phyloP scores from a whole-genome alignment of 2,329 filamentous ascomycete genomes.

The Xylariaceae sp. region DNA sequence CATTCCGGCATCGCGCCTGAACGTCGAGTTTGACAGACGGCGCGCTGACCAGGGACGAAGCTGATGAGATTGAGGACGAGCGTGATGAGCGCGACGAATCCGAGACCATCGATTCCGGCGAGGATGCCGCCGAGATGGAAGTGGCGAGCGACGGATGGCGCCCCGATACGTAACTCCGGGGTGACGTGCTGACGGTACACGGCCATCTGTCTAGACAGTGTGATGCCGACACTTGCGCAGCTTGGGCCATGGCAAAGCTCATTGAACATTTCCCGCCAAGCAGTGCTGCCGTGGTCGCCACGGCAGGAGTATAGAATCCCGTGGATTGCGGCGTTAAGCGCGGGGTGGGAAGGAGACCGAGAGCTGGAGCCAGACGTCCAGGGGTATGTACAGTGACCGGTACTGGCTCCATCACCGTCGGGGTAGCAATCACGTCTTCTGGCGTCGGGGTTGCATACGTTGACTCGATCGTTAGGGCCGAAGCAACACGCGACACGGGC shows the following conservation, averaged over 20 bases:
- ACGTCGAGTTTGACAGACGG: conserved; percentile 53
- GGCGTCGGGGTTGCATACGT: conserved; percentile 37
- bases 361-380: conserved; percentile 45
- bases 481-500: conserved; percentile 34
- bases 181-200: conserved; percentile 44
- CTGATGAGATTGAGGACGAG: conserved; percentile 60
- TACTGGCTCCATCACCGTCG: conserved; percentile 46
- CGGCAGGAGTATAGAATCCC: conserved; percentile 56
- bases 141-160: conserved; percentile 60
- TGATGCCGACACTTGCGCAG: conserved; percentile 38
- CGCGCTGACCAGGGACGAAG: conserved; percentile 56
- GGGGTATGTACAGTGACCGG: conserved; percentile 39
- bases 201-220: conserved; percentile 52
- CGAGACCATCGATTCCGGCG: conserved; percentile 63
- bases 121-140: conserved; percentile 58
- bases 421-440: conserved; percentile 37
- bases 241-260: conserved; percentile 56
- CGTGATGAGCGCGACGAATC: conserved; percentile 57
- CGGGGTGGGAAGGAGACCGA: conserved; percentile 54
- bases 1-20: conserved; percentile 58
- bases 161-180: conserved; percentile 42
- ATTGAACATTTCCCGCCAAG: conserved; percentile 50
- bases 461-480: conserved; percentile 31
- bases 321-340: conserved; percentile 51
- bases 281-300: conserved; percentile 47